A percentile compares a stretch with the other conserved stretches of the same genome.
These are phyloP conservation scores for Trichomonas vaginalis DNA, from an alignment of 208 protist genomes.

Conservation along the genomic window DNA sequence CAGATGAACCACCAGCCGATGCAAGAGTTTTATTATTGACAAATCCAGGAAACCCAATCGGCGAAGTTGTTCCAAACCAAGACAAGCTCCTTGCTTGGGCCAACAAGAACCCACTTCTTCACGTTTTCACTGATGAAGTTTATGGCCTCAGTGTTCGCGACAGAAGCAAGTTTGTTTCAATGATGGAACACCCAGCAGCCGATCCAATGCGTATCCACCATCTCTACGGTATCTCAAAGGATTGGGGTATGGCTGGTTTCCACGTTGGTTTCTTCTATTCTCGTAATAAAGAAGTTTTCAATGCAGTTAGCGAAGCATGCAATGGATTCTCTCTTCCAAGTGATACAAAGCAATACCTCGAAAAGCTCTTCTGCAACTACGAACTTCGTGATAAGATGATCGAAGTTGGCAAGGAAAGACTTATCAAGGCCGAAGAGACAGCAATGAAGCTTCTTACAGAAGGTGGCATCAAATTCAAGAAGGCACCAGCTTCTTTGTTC, in stretches of 20 bases:
- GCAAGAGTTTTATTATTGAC: neutral
- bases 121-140: neutral
- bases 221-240: neutral
- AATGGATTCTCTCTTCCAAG: neutral
- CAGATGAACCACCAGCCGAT: neutral
- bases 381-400: neutral
- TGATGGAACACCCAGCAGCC: neutral
- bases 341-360: neutral
- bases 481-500: neutral
- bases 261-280: neutral
- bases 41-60: conserved; percentile 12
- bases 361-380: neutral
- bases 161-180: neutral
- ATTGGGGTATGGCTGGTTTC: neutral
- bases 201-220: neutral
- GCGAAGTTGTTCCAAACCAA: neutral
- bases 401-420: neutral
- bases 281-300: neutral
- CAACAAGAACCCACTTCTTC: neutral
- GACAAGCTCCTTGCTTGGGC: neutral
- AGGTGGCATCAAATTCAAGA: neutral
- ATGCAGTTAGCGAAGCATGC: neutral
- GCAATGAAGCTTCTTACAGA: neutral
- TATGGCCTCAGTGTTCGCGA: neutral
- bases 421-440: neutral